Evolutionary conservation across 177 flowering plant species (phyloP).

Genomic region (Vitis hybrid): DNA sequence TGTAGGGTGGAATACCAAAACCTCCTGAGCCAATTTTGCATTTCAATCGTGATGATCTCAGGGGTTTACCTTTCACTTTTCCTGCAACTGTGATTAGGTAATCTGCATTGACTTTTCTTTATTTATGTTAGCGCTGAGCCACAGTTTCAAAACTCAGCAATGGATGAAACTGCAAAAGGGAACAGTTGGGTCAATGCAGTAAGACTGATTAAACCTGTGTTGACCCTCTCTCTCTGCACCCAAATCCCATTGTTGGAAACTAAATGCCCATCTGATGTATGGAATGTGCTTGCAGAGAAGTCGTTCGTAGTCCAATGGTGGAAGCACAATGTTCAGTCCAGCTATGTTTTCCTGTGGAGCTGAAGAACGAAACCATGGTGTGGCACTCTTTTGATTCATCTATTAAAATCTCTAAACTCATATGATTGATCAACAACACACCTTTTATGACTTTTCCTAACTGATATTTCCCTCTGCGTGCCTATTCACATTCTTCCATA

Average conservation of each 20-base stretch:
- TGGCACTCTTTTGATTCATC: conserved; percentile 10
- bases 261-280: conserved; percentile 10
- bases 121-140: background rate
- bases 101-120: background rate
- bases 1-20: conserved; percentile 93
- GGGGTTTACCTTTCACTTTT: conserved; percentile 84
- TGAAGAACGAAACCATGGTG: conserved; percentile 83
- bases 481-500: background rate
- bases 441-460: background rate
- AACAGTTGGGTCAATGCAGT: too few relatives aligned
- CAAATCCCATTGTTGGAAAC: background rate
- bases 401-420: background rate
- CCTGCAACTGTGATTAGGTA: conserved; percentile 70
- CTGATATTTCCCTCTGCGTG: conserved; percentile 5
- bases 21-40: conserved; percentile 62
- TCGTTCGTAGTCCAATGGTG: conserved; percentile 90
- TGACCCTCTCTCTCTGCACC: background rate
- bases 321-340: conserved; percentile 96
- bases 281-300: conserved; percentile 57
- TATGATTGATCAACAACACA: background rate
- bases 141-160: background rate
- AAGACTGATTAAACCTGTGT: too few relatives aligned
- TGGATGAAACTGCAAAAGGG: background rate
- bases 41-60: conserved; percentile 81
- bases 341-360: conserved; percentile 86